These are phyloP conservation scores for Trichosporon coremiiforme DNA, from an alignment of 1,284 basidiomycete species.

Conservation along the genomic window DNA sequence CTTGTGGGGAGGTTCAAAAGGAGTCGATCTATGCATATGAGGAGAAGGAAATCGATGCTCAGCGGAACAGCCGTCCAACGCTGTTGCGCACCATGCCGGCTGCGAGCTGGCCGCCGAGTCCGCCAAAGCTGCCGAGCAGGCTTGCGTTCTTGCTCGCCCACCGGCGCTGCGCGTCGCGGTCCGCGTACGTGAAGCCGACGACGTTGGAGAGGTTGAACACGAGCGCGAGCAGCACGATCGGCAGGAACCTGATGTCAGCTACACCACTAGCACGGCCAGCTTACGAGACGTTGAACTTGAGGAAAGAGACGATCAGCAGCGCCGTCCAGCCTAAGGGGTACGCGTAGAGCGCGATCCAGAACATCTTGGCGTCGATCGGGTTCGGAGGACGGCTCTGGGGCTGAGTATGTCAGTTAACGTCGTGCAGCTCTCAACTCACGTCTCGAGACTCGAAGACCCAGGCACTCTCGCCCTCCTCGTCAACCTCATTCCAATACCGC, in stretches of 20 bases:
- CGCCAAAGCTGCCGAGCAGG: conserved; percentile 63
- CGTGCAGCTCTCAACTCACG: conserved; percentile 60
- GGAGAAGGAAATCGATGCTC: conserved; percentile 23
- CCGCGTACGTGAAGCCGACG: conserved; percentile 70
- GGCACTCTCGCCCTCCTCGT: conserved; percentile 90
- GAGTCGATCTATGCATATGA: conserved; percentile 23
- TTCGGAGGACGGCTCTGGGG: conserved; percentile 78
- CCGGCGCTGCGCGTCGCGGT: conserved; percentile 80
- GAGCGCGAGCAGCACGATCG: conserved; percentile 81
- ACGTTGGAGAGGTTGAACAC: conserved; percentile 91
- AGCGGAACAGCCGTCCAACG: conserved; percentile 71
- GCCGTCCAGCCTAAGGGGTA: conserved; percentile 85
- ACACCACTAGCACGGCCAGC: conserved; percentile 26
- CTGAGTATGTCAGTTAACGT: conserved; percentile 57
- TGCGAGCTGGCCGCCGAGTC: conserved; percentile 75
- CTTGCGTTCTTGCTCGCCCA: conserved; percentile 74
- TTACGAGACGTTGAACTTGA: conserved; percentile 83
- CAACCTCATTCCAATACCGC: conserved; percentile 96
- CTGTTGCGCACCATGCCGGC: conserved; percentile 76
- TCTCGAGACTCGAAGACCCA: conserved; percentile 96
- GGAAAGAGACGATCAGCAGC: conserved; percentile 79
- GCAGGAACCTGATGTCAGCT: conserved; percentile 66
- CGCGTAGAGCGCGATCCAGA: conserved; percentile 76
- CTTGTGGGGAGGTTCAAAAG: background rate
- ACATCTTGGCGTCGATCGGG: conserved; percentile 74